Percentiles rank a stretch among this genome's conserved stretches.
These are phyloP conservation scores for Raphanus sativus DNA, from an alignment of 345 rosid genomes.

Conservation along the genomic window DNA sequence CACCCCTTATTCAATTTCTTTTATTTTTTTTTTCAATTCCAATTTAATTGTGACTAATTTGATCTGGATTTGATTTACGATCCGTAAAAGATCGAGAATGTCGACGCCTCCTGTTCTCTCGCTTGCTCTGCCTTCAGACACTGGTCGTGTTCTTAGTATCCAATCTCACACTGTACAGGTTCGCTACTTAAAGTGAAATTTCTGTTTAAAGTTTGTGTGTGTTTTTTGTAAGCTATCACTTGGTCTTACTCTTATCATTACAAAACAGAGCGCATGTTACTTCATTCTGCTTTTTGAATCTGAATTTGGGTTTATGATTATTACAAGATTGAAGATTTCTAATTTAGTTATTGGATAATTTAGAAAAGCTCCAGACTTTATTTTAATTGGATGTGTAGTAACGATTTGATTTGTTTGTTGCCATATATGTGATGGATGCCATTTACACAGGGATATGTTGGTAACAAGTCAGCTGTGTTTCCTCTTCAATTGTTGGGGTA, in stretches of 20 bases:
- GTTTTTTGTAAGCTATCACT: not conserved
- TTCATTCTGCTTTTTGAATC: not conserved
- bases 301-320: not conserved
- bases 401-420: not conserved
- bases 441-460: conserved; percentile 79
- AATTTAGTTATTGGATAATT: not conserved
- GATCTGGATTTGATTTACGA: conserved; percentile 5
- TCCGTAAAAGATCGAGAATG: conserved; percentile 45
- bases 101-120: conserved; percentile 87
- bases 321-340: not conserved
- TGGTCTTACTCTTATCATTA: not conserved
- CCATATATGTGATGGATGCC: not conserved
- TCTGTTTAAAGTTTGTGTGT: not conserved
- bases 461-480: conserved; percentile 95
- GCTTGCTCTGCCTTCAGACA: conserved; percentile 81
- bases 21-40: not conserved
- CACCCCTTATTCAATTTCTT: not conserved
- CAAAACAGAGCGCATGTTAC: not conserved
- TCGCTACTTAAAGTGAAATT: not conserved
- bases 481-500: conserved; percentile 93
- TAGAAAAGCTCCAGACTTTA: not conserved
- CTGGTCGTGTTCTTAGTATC: conserved; percentile 98
- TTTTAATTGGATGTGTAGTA: not conserved
- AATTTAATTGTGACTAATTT: not conserved
- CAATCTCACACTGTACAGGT: conserved; percentile 99